Base-by-base conservation (phyloP, 768 basidiomycete genomes). In the Kwoniella mangroviensis region DNA sequence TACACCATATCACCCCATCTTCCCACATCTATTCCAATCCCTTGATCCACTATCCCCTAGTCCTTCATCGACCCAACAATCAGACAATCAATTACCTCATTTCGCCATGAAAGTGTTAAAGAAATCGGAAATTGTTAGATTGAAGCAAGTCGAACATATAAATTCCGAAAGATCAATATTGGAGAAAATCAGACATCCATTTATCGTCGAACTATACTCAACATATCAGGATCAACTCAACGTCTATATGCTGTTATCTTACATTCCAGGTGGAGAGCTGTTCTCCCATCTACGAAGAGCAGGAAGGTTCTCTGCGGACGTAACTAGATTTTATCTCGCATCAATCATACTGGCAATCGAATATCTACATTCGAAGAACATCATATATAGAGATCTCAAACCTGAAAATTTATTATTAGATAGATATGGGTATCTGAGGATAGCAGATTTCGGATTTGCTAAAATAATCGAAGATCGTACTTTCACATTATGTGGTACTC, bases 341-440 rank as follows among this genome's bases (percentile, higher is more conserved):
- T 94, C 92, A 71, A 96, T 98, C 82, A 89, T 97, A 78, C 89
- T 98, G 69, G 97, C 95, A 42, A 87, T 98, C 76, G 93, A 92
- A 85, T 95, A 96, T 75, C 86, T 98, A 5, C 97, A 98, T 83
- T 91, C 91, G 15, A 93, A 92, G 84, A 94, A 98, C 85, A 96
- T 99, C 84, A 93, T 98, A 78, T 98, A 98, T 84, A 93, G 96
- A 69, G 96, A 98, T 84, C 88, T 99, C 75, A 98, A 99, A 84
- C 97, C 97, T 17, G 97, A 99, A 84, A 99, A 99, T 79, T 88
- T 99, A n/a, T 88, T 99, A 49, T 86, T 99, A 63, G 97, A 97
- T 81, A 89, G 92, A 22, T 88, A 90, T 49, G 97, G 97, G 5
- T 98, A 98, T 80, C 88, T 96, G 73, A 92, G 93, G 42, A 89